phyloP scores from a whole-genome alignment of 306 rosid genomes.

The Quillaja saponaria region DNA sequence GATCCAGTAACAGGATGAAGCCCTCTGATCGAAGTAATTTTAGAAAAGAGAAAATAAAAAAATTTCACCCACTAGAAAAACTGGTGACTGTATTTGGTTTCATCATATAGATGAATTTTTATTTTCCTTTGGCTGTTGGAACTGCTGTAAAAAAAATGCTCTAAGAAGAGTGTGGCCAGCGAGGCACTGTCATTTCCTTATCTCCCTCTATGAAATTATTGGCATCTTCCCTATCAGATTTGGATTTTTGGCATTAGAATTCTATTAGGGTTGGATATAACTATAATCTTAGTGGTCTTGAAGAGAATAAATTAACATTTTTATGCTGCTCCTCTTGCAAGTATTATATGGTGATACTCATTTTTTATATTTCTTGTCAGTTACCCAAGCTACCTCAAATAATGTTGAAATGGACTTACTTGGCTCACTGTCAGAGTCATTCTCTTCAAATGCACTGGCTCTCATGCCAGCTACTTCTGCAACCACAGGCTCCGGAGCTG shows the following conservation, averaged over 20 bases:
- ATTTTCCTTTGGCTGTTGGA: not conserved
- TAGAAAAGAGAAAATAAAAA: no score
- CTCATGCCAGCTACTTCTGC: constrained; percentile 60
- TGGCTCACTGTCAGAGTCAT: constrained; percentile 74
- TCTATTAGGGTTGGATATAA: constrained; percentile 17
- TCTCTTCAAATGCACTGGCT: constrained; percentile 67
- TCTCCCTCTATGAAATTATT: not conserved
- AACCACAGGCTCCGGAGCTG: constrained; percentile 43
- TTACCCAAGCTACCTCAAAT: constrained; percentile 51
- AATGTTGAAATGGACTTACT: constrained; percentile 75
- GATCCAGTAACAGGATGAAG: not conserved
- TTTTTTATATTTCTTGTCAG: constrained; percentile 49
- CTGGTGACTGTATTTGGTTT: not conserved
- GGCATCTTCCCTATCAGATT: not conserved
- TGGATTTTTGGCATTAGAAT: constrained; percentile 8
- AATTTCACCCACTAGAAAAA: not conserved
- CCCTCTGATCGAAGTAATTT: no score
- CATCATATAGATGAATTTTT: not conserved
- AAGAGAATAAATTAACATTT: not conserved
- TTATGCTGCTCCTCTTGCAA: not conserved
- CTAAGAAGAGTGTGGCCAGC: not conserved
- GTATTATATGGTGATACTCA: no score
- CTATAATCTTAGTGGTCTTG: constrained; percentile 15
- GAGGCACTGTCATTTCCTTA: not conserved
- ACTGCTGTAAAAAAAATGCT: not conserved